Base-by-base conservation (phyloP, 2,329 filamentous ascomycete species). In the Ilyonectria destructans region DNA sequence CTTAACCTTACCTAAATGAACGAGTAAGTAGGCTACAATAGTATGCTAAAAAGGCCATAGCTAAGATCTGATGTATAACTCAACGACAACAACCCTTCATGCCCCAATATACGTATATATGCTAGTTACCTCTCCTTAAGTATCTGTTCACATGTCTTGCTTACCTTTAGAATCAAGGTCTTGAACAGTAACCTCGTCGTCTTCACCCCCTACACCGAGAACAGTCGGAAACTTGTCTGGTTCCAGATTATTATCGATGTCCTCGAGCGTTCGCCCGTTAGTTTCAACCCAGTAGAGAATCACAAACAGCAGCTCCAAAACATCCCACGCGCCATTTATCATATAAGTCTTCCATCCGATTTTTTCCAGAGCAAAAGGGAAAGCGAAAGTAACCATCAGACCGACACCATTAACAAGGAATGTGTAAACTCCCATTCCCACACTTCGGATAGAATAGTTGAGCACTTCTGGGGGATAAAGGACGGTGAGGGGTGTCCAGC, bases 361-460 rank as follows among this genome's bases (percentile, higher is more conserved):
- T 6, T 48, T 67, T 3, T 72, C 63, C 5, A 77, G 43, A 5
- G 68, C 72, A 56, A 75, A 73, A 0, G 75, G 75, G 55, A 74
- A 76, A 19, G 72, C 72, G 9, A 72, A 65, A 8, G 62, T 65
- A 12, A 59, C 35, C 52, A 70, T 43, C 17, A 70, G 19, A 3
- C 64, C 49, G 17, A 54, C 37, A 21, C 63, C 49, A 26, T 69
- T 68, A 8, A 51, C 31, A 19, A 56, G 57, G 51, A 67, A 64
- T 46, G 62, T 61, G 40, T 55, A 76, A n/a, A 76, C 45, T 33
- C 81, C 80, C 83, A 88, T 82, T 33, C 77, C 77, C 17, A 69
- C 68, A 5, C 70, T 71, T 48, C 77, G 73, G 23, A 78, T 73
- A 5, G 71, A 68, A 59, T 76, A 79, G 46, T 74, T 70, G 46